Evolutionary conservation across 2,329 filamentous ascomycete species (phyloP).

Genomic region (Ophiognomonia clavigignenti-juglandacearum): DNA sequence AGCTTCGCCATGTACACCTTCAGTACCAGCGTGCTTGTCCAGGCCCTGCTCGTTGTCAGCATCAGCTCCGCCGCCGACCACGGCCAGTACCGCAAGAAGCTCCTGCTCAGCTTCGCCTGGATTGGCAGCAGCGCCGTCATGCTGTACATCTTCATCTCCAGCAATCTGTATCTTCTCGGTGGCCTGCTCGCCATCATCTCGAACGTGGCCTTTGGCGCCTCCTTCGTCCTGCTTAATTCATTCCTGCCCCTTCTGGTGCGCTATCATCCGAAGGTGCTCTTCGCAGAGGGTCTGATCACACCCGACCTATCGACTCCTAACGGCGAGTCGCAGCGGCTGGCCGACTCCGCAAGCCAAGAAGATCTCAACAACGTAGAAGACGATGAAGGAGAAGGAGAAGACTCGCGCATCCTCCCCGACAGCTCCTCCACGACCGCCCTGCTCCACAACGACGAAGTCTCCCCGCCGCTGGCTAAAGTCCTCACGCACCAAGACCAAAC

Average conservation of each 20-base stretch:
- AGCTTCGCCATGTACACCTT: constrained; percentile 98
- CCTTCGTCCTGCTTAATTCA: constrained; percentile 91
- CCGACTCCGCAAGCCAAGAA: constrained; percentile 20
- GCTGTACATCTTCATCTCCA: constrained; percentile 75
- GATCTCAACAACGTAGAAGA: constrained; percentile 22
- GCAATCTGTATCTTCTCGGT: constrained; percentile 73
- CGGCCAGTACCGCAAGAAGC: constrained; percentile 82
- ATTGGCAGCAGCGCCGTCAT: constrained; percentile 79
- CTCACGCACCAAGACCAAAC: constrained; percentile 48
- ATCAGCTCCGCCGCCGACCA: constrained; percentile 96
- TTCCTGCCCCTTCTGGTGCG: constrained; percentile 89
- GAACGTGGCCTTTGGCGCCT: constrained; percentile 91
- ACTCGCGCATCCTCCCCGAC: constrained; percentile 31
- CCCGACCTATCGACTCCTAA: constrained; percentile 27
- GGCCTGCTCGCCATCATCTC: constrained; percentile 82
- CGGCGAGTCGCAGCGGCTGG: constrained; percentile 27
- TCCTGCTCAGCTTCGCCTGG: constrained; percentile 81
- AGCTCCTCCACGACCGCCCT: constrained; percentile 40
- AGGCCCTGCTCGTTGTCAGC: constrained; percentile 87
- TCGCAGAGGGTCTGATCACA: constrained; percentile 21
- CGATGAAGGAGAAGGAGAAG: constrained; percentile 23
- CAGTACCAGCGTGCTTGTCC: constrained; percentile 82
- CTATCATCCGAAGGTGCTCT: constrained; percentile 60
- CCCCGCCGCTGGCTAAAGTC: constrained; percentile 29
- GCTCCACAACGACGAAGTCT: constrained; percentile 30